Base-by-base conservation (phyloP, 108 stramenopile genomes). In the Cylindrotheca closterium region DNA sequence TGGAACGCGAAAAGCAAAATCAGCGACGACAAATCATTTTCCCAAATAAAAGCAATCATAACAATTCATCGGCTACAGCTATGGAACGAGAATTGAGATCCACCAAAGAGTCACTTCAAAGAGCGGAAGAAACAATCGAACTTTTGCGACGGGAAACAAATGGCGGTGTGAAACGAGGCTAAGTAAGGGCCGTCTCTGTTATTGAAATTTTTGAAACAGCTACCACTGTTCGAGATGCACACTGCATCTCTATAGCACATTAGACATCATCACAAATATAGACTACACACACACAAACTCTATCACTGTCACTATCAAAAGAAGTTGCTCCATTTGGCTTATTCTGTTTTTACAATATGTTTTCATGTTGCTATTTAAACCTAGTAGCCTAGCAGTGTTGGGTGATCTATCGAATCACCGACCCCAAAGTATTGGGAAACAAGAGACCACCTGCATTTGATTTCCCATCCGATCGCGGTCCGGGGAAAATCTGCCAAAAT, bases 401-500 rank as follows among this genome's bases (percentile, higher is more conserved):
- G n/a, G n/a, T n/a, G 24, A 50, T 45, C 54, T 86, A 94, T 23
- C 91, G 85, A 72, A 95, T 79, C 10, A 95, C 83, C 22, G 91
- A 92, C n/a, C 89, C 89, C 49, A 90, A 70, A 47, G 81, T 81
- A 29, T 82, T 72, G 30, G 94, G 94, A 65, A 95, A 95, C 53
- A 95, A 67, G 28, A 95, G 64, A 4, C 91, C 91, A 26, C 85
- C 79, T 30, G 83, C 72, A 55, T 62, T 74, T 68, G 80, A 86
- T 59, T 87, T 90, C n/a, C 79, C 84, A 54, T 89, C 74, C 17
- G 79, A 81, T 37, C 83, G 85, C 28, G 89, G 88, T 31, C 91
- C 97, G 0, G 98, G 99, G 69, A 99, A 99, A n/a, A 97, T 91
- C 58, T 96, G 96, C 99, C 99, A 99, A 63, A 99, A 99, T 17